Percentiles rank a stretch among this genome's conserved stretches.
Evolutionary conservation across 2,329 filamentous ascomycete genomes (phyloP).

Genomic region (Lasiodiplodia gonubiensis): DNA sequence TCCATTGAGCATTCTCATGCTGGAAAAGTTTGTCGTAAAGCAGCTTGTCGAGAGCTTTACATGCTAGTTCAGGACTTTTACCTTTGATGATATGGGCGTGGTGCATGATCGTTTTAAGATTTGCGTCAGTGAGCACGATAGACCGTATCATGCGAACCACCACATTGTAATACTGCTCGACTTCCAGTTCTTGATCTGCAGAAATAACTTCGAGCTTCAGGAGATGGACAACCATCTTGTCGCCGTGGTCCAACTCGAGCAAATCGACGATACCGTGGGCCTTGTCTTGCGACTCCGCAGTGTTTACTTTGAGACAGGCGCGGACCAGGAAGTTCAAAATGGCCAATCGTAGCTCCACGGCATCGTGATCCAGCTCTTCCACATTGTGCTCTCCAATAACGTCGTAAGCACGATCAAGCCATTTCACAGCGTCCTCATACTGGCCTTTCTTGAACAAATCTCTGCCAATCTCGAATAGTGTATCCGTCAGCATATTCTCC

Average conservation of each 20-base stretch:
- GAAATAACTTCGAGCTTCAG: slow-evolving; percentile 72
- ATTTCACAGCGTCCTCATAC: slow-evolving; percentile 65
- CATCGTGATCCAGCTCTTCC: slow-evolving; percentile 63
- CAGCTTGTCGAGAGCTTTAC: slow-evolving; percentile 66
- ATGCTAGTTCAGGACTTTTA: slow-evolving; percentile 37
- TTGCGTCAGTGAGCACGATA: slow-evolving; percentile 65
- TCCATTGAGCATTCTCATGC: slow-evolving; percentile 61
- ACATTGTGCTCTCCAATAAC: slow-evolving; percentile 62
- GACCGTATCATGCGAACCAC: slow-evolving; percentile 62
- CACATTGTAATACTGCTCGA: slow-evolving; percentile 44
- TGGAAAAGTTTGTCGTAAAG: slow-evolving; percentile 62
- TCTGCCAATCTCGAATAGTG: slow-evolving; percentile 75
- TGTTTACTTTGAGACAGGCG: slow-evolving; percentile 57
- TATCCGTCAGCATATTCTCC: slow-evolving; percentile 68
- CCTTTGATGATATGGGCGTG: slow-evolving; percentile 69
- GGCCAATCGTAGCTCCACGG: slow-evolving; percentile 67
- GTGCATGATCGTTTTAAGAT: slow-evolving; percentile 70
- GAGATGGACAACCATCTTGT: slow-evolving; percentile 69
- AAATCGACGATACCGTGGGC: slow-evolving; percentile 64
- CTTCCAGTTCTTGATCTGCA: slow-evolving; percentile 44
- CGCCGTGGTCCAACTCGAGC: slow-evolving; percentile 68
- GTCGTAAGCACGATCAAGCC: slow-evolving; percentile 73
- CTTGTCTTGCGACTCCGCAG: slow-evolving; percentile 53
- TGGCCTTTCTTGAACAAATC: slow-evolving; percentile 60
- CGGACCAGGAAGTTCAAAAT: slow-evolving; percentile 70